Evolutionary conservation across 805 yeast species (phyloP), one percentile per base, ranked within the genome.

Genomic region (Sugiyamaella qingdaonensis): DNA sequence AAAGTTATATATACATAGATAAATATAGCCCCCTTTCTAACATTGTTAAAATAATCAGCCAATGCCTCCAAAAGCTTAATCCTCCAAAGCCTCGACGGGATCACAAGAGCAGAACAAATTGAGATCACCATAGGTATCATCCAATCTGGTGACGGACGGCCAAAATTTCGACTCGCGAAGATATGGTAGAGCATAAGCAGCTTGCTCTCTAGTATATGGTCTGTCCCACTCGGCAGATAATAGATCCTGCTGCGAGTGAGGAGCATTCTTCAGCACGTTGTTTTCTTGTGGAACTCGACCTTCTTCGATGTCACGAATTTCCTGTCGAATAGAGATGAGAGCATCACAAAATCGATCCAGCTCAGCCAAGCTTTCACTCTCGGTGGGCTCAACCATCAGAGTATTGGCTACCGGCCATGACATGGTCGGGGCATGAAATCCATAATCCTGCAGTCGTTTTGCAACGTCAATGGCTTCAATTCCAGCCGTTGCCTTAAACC

Each of bases 371-470:
- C 89, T 82, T 73, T 94, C 99, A 16, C 94, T 85, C 73, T 94
- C 99, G 2, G 99, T 94, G 55, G 99, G 99, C 74, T 94, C 99
- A 58, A 94, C 82, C 99, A 94, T 94, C 62, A 94, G 78, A 1
- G 99, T 94, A 57, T 95, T 96, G 4, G 97, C 92, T 49, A 94
- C 95, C 9, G 99, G 99, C 88, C 94, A 94, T 2, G 98, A 94
- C 88, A 94, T 84, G 24, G 99, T 94, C 57, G 99, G 99, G 0
- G 97, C 97, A 71, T 94, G 99, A 82, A 94, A 94, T 0, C 98
- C 97, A 68, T 92, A 94, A 73, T 94, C 99, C 73, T 94, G 98
- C 56, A 94, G 78, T 71, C 99, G 82, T 76, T 94, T 94, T 53
- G 99, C 98, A 55, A 94, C 84, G 68, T 94, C 99, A 62, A 92